Base-by-base conservation (phyloP, 2,329 filamentous ascomycete genomes). In the Cladosporium sp. region DNA sequence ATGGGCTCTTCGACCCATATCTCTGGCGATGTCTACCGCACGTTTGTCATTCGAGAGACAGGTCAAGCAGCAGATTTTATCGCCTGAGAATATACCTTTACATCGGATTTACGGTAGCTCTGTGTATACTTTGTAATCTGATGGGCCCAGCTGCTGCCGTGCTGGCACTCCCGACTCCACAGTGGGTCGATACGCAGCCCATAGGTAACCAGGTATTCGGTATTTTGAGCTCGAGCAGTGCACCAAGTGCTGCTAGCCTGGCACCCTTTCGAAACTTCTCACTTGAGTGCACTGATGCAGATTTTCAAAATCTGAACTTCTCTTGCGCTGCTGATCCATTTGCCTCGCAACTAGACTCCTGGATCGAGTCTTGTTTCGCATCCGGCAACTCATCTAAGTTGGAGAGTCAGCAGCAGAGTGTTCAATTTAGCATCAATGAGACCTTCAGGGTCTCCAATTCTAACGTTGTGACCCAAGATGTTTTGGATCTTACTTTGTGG, bases 91-190 rank as follows among this genome's bases (percentile, higher is more conserved):
- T 54, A 4, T 54, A 39, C 7, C 7, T 39, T 5, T 55, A 47
- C 15, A 20, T 55, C 9, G 22, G 32, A 20, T 47, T 55, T 19
- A 55, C 52, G 15, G n/a, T 47, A 10, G 4, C 63, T 15, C 58
- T 70, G 8, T 65, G 64, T 35, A 56, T 64, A 9, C 32, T 69
- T 1, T 66, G 64, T 51, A 71, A 70, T 37, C 56, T 71, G 4
- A 71, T 71, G 66, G 68, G 68, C 10, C 68, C 69, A 9, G 64
- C 66, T 4, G 63, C 62, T 12, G 67, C 68, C 12, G 66, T 70
- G 1, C 53, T 70, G 7, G 62, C 66, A 6, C 54, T 70, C 1
- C 68, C 66, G 2, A 63, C 59, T n/a, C 47, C 69, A 36, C 61
- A 65, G 32, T 69, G 64, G 64, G 34, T 66, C 10, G 57, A 64